These are phyloP conservation scores for Brasenia schreberi DNA, from an alignment of 164 flowering plant genomes.

Conservation along the genomic window DNA sequence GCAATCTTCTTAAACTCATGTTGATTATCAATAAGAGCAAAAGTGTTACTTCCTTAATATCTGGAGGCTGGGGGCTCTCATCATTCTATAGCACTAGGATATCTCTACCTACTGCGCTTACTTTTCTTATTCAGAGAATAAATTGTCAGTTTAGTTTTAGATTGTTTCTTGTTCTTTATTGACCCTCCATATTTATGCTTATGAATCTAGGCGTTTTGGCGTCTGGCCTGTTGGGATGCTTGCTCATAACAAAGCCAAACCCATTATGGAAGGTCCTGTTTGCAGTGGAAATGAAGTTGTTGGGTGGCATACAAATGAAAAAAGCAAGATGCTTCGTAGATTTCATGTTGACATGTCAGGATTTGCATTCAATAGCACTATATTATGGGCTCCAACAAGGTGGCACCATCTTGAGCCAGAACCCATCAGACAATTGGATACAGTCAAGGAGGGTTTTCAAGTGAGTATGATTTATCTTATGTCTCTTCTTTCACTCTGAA, in stretches of 20 bases:
- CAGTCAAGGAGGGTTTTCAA: constrained; percentile 37
- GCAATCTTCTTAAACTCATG: too few species aligned
- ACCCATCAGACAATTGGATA: constrained; percentile 52
- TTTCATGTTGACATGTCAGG: constrained; percentile 77
- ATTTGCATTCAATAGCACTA: constrained; percentile 85
- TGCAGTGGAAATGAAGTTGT: constrained; percentile 65
- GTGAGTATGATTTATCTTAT: constrained; percentile 25
- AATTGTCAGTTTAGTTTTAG: too few species aligned
- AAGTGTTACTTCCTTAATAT: too few species aligned
- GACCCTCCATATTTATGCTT: too few species aligned
- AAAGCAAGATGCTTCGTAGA: constrained; percentile 26
- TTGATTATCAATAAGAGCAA: too few species aligned
- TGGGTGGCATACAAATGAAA: constrained; percentile 61
- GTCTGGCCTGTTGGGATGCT: constrained; percentile 68
- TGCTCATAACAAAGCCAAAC: constrained; percentile 16
- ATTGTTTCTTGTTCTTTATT: too few species aligned
- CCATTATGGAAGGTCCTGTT: constrained; percentile 55
- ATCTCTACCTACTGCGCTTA: too few species aligned
- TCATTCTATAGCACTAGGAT: too few species aligned
- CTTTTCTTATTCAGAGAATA: too few species aligned
- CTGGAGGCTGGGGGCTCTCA: too few species aligned
- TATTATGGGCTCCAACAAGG: constrained; percentile 81
- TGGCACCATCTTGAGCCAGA: constrained; percentile 64
- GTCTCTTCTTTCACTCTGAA: neutral
- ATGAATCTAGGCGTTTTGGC: constrained; percentile 58